phyloP scores from a whole-genome alignment of 2,329 filamentous ascomycete species.

The Monilinia aucupariae region DNA sequence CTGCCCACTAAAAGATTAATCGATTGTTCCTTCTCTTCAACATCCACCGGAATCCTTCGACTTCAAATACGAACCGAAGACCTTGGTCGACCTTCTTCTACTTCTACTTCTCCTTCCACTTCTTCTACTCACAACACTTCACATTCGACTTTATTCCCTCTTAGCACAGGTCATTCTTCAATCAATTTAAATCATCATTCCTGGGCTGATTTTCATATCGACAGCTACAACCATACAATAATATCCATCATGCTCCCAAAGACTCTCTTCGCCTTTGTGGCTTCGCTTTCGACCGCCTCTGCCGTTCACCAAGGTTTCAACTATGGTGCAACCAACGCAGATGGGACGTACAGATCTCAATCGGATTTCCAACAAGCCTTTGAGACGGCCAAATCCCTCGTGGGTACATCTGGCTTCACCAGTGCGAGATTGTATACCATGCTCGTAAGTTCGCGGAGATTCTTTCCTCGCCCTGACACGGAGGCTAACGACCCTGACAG shows the following conservation, averaged over 20 bases:
- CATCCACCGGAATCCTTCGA: too few species aligned
- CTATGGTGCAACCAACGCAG: constrained; percentile 60
- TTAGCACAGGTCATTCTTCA: not conserved
- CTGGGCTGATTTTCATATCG: constrained; percentile 5
- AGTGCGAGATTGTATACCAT: constrained; percentile 70
- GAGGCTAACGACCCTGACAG: constrained; percentile 35
- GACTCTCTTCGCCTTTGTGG: constrained; percentile 29
- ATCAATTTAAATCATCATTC: not conserved
- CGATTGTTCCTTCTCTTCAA: too few species aligned
- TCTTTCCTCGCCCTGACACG: not conserved
- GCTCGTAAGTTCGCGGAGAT: constrained; percentile 37
- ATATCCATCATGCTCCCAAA: constrained; percentile 28
- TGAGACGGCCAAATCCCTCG: constrained; percentile 56
- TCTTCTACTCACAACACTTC: too few species aligned
- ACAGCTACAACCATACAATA: constrained; percentile 18
- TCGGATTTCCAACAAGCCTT: constrained; percentile 66
- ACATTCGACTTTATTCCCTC: not conserved
- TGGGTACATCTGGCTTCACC: constrained; percentile 60
- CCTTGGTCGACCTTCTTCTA: too few species aligned
- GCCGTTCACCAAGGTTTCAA: constrained; percentile 55
- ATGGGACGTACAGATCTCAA: constrained; percentile 54
- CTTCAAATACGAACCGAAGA: too few species aligned
- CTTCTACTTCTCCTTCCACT: too few species aligned
- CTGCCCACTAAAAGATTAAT: too few species aligned
- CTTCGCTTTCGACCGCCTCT: constrained; percentile 34